Conservation (phyloP, 2,329 filamentous ascomycete genomes). For the Trichophyton schoenleinii region DNA sequence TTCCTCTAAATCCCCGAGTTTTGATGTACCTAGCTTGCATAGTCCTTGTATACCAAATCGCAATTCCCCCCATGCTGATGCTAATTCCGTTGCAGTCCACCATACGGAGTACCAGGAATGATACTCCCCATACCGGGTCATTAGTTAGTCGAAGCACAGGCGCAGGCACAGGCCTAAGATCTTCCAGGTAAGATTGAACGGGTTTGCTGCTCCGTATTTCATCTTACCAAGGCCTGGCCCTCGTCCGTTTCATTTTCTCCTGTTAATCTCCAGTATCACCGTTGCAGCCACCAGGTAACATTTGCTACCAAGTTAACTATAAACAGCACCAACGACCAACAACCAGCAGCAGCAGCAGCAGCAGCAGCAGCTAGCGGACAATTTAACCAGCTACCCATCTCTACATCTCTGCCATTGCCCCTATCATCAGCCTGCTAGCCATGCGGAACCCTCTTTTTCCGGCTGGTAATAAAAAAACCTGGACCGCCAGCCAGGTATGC, state of each 20-base stretch:
- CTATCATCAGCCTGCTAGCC: background rate
- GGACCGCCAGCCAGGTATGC: background rate
- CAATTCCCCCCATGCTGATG: background rate
- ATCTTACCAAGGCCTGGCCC: background rate
- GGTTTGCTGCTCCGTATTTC: background rate
- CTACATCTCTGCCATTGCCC: background rate
- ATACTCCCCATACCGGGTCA: background rate
- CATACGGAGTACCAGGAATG: background rate
- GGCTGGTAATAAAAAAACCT: background rate
- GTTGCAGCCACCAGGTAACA: too few species aligned
- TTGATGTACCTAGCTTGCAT: constrained; percentile 1
- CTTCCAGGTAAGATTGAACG: background rate
- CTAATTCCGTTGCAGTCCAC: background rate
- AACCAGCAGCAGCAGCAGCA: background rate
- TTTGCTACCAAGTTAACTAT: too few species aligned
- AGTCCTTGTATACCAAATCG: constrained; percentile 2
- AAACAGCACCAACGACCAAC: background rate
- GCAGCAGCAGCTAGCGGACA: background rate
- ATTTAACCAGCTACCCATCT: background rate
- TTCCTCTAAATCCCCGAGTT: background rate
- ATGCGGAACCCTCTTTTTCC: background rate
- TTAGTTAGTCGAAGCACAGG: background rate
- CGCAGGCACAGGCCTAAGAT: background rate
- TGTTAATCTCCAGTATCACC: background rate
- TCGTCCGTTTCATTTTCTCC: background rate